These are phyloP conservation scores for Aspergillus pseudonomiae DNA, from an alignment of 2,329 filamentous ascomycete species.

Conservation along the genomic window DNA sequence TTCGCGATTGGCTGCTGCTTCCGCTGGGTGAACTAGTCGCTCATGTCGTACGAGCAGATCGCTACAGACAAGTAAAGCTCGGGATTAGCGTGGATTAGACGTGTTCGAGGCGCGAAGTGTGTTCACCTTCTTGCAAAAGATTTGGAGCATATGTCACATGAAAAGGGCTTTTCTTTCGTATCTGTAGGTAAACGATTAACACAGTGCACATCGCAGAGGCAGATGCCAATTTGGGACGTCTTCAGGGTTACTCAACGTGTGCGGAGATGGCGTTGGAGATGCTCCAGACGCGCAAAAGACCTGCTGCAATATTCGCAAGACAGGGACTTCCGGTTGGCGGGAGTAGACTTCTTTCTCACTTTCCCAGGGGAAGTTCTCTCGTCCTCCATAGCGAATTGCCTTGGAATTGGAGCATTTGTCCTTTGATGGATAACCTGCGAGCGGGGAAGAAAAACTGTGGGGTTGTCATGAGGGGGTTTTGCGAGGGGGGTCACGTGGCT, in stretches of 20 bases:
- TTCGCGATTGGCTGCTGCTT: constrained; percentile 45
- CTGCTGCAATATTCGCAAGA: constrained; percentile 53
- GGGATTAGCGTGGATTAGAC: constrained; percentile 26
- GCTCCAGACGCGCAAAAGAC: constrained; percentile 52
- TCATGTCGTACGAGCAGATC: constrained; percentile 55
- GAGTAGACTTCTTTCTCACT: constrained; percentile 44
- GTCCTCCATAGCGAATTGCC: constrained; percentile 42
- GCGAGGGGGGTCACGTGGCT: constrained; percentile 22
- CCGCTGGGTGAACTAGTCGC: constrained; percentile 51
- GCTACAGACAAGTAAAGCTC: constrained; percentile 31
- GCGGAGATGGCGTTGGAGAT: constrained; percentile 56
- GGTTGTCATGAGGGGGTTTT: constrained; percentile 31
- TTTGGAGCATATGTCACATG: constrained; percentile 53
- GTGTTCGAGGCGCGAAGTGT: constrained; percentile 6
- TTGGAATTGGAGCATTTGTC: constrained; percentile 29
- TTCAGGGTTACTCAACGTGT: constrained; percentile 49
- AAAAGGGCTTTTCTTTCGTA: constrained; percentile 55
- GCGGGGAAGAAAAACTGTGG: constrained; percentile 45
- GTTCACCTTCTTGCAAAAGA: constrained; percentile 51
- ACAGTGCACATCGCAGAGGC: background rate
- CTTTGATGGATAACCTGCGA: constrained; percentile 32
- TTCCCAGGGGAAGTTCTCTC: constrained; percentile 39
- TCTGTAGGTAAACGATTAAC: constrained; percentile 39
- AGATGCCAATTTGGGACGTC: constrained; percentile 12
- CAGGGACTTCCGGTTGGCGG: constrained; percentile 49